phyloP scores from a whole-genome alignment of 2,329 filamentous ascomycete species.

The Plectosphaerella plurivora region DNA sequence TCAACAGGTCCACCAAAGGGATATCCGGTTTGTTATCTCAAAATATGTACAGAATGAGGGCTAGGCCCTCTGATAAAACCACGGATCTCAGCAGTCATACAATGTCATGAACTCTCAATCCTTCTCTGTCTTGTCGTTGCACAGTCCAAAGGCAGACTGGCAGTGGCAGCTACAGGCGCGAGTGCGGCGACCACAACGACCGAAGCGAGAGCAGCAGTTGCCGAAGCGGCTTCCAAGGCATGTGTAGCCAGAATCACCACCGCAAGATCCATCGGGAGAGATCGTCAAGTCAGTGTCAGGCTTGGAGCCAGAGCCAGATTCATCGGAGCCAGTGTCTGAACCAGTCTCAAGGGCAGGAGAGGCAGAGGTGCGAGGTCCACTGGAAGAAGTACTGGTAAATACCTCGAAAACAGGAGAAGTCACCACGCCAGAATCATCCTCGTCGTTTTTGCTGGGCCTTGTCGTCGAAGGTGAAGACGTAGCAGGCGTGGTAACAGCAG shows the following conservation, averaged over 20 bases:
- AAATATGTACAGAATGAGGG: not conserved
- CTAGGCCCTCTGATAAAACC: too few species aligned
- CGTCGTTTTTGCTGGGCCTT: not conserved
- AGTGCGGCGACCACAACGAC: conserved; percentile 31
- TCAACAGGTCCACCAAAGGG: too few species aligned
- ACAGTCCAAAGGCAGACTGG: conserved; percentile 28
- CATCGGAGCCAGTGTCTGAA: not conserved
- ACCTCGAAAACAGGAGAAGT: not conserved
- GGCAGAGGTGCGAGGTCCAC: not conserved
- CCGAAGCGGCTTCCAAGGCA: conserved; percentile 36
- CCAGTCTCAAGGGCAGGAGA: not conserved
- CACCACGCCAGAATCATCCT: not conserved
- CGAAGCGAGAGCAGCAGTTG: conserved; percentile 35
- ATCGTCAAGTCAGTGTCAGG: conserved; percentile 16
- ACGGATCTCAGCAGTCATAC: too few species aligned
- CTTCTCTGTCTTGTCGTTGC: conserved; percentile 10
- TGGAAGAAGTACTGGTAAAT: too few species aligned
- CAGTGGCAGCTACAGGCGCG: conserved; percentile 31
- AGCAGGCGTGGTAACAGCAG: conserved; percentile 1
- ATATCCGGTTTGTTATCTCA: too few species aligned
- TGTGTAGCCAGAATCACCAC: conserved; percentile 30
- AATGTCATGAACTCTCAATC: not conserved
- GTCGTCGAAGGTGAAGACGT: not conserved
- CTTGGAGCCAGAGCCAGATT: too few species aligned
- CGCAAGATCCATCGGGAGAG: conserved; percentile 35